Evolutionary conservation across 2,329 filamentous ascomycete species (phyloP).

Genomic region (Cladosporium sp.): DNA sequence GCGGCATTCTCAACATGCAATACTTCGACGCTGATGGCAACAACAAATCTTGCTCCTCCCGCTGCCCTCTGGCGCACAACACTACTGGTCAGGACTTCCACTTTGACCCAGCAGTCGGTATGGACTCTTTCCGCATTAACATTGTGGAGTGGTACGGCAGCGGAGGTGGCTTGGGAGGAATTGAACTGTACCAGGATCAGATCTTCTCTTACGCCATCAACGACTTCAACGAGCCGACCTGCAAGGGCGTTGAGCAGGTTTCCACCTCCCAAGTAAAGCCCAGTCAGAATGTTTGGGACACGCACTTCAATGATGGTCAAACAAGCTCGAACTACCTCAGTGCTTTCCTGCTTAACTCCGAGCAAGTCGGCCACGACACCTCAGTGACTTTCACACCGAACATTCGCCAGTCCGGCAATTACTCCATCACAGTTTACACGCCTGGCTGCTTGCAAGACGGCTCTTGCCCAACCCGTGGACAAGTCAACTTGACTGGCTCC

Average conservation of each 20-base stretch:
- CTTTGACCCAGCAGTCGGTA: constrained; percentile 84
- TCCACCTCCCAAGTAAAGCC: constrained; percentile 66
- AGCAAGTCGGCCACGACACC: constrained; percentile 52
- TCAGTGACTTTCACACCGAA: constrained; percentile 80
- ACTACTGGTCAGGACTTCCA: constrained; percentile 81
- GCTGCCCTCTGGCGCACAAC: constrained; percentile 77
- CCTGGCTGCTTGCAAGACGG: constrained; percentile 83
- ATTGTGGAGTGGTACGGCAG: constrained; percentile 83
- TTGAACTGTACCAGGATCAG: constrained; percentile 81
- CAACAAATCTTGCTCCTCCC: constrained; percentile 72
- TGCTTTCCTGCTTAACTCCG: constrained; percentile 56
- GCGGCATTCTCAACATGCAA: constrained; percentile 94
- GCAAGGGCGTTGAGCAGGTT: constrained; percentile 61
- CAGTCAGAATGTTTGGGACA: constrained; percentile 67
- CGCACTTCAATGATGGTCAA: constrained; percentile 61
- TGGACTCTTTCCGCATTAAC: constrained; percentile 83
- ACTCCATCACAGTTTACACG: constrained; percentile 87
- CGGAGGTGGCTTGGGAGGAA: constrained; percentile 80
- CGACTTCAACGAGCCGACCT: constrained; percentile 84
- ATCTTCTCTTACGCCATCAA: constrained; percentile 73
- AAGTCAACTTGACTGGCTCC: constrained; percentile 75
- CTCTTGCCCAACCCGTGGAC: constrained; percentile 73
- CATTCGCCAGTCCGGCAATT: constrained; percentile 85
- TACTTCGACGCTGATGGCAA: constrained; percentile 74
- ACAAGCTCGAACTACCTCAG: constrained; percentile 78